phyloP scores from a whole-genome alignment of 2,329 filamentous ascomycete species.

The Ophiostoma ips region DNA sequence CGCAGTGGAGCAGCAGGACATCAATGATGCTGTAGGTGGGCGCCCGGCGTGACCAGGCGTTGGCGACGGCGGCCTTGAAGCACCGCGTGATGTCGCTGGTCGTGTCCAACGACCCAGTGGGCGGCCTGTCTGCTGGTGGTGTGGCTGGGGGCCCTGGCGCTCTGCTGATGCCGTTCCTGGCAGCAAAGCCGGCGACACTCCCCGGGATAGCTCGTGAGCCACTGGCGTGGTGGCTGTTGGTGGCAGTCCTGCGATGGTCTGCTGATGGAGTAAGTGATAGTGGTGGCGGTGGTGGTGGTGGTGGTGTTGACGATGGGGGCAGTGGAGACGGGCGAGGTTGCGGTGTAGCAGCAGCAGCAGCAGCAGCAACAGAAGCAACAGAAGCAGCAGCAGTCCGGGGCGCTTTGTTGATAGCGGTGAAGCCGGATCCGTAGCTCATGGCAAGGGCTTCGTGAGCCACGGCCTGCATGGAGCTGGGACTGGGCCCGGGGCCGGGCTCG shows the following conservation, averaged over 20 bases:
- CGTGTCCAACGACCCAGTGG: conserved; percentile 2
- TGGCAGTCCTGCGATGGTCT: neutral
- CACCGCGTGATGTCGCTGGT: conserved; percentile 11
- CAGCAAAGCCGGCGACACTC: no score
- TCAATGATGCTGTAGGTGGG: conserved; percentile 10
- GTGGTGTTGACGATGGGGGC: no score
- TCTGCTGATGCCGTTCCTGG: neutral
- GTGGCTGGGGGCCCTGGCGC: no score
- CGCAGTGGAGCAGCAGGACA: conserved; percentile 13
- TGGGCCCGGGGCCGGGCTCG: neutral
- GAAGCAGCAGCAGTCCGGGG: neutral
- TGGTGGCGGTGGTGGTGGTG: no score
- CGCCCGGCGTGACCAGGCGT: conserved; percentile 9
- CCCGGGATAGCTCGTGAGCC: no score
- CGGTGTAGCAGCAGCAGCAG: no score
- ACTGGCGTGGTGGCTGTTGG: no score
- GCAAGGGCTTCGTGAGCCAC: conserved; percentile 11
- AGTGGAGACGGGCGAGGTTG: no score
- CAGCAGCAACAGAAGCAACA: no score
- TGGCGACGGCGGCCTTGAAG: conserved; percentile 9
- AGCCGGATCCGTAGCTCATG: conserved; percentile 3
- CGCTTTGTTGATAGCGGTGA: conserved; percentile 5
- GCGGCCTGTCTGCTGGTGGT: neutral
- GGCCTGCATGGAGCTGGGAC: conserved; percentile 8
- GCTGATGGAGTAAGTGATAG: neutral